Base-by-base conservation (phyloP, 169 alveolate species). In the Plasmodium gonderi region DNA sequence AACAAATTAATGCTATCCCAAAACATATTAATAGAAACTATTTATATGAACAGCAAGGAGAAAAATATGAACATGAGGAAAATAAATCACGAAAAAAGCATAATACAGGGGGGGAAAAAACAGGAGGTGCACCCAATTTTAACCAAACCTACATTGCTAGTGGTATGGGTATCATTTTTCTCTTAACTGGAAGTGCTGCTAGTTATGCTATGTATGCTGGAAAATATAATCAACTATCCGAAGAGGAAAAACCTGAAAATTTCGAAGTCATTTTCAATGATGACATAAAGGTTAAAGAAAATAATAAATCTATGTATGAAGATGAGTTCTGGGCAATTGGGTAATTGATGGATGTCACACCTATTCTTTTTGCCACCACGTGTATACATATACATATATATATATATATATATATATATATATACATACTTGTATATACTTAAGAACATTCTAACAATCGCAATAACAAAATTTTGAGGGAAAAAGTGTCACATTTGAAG, bases 271-370 rank as follows among this genome's bases (percentile, higher is more conserved):
- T 82, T 11, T 82, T 82, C 40, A 82, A 69, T 36, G 81, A 68
- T 31, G 92, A 72, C 36, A 23, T 33, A 7, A 72, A 82, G 69
- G 51, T 20, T n/a, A 44, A 38, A 26, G 81, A 44, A 2, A 82
- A 9, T 14, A 54, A 33, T 33, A 82, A 69, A 60, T 38, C 81
- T 11, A 29, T 69, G 9, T 47, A 82, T 54, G 92, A 82, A 75
- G 92, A 82, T 14, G 92, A 82, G 60, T 82, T 82, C 20, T 82
- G 92, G 92, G 92, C 83, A 29, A 36, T 47, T 31, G 92, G 76
- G 12, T 78, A 36, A n/a, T n/a, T n/a, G n/a, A n/a, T n/a, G n/a
- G n/a, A n/a, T n/a, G n/a, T n/a, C n/a, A n/a, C n/a, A n/a, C n/a
- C n/a, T n/a, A n/a, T n/a, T n/a, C n/a, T n/a, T n/a, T n/a, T 20